Evolutionary conservation across 2,329 filamentous ascomycete species (phyloP), one percentile per base, ranked within the genome.

Genomic region (Nannizzia gypsea): DNA sequence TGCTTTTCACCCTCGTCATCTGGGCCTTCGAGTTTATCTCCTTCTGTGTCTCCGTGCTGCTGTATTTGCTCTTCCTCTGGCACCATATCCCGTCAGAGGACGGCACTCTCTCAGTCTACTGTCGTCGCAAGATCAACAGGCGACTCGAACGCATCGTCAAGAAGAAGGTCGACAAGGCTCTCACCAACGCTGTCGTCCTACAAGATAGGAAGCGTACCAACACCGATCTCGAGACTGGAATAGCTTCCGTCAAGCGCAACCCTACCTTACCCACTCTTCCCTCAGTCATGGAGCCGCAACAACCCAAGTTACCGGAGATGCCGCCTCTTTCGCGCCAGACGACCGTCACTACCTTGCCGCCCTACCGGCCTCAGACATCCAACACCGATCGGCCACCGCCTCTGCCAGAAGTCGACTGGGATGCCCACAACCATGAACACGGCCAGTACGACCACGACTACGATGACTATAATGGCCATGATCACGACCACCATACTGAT

Each of bases 51-150:
- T 90, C 89, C 0, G 77, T 85, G 22, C 67, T 95, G 1, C 84
- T 95, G 62, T 97, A 95, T 73, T 73, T 96, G 40, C 83, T 89
- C 67, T 99, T 96, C 72, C 80, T 99, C 4, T 96, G 88, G 82
- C 88, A 93, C 73, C 93, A 92, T 74, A 92, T 99, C 63, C 90
- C 91, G 1, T 81, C 82, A 38, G 79, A 83, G 9, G 90, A 96
- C 68, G 89, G 90, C 4, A 86, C 88, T 6, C 79, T 99, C 31
- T 83, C 84, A 3, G 85, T 85, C 26, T 99, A 95, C 75, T 97
- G 93, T 71, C 87, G 89, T 63, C 86, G 90, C 52, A 97, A 97
- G 77, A 86, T 96, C 71, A 95, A 95, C 74, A 86, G 83, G 67
- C 81, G 90, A 65, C 80, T 99, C 65, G 87, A 87, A 69, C 84